Percentiles rank a stretch among this genome's conserved stretches.
These are phyloP conservation scores for Xylaria bambusicola DNA, from an alignment of 495 filamentous ascomycete genomes.

Conservation along the genomic window DNA sequence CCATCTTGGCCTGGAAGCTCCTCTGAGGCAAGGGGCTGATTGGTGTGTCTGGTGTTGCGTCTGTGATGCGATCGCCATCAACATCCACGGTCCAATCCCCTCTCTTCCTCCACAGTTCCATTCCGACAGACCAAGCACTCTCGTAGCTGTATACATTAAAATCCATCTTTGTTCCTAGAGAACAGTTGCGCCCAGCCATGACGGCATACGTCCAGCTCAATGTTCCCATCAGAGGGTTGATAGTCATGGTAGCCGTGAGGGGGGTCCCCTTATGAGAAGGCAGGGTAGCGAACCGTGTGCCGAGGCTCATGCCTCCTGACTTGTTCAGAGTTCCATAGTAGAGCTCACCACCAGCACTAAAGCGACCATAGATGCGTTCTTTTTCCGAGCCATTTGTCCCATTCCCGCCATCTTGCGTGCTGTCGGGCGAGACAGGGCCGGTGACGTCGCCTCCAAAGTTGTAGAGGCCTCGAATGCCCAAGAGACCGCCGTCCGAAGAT, in stretches of 20 bases:
- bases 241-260: conserved; percentile 85
- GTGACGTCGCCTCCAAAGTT: conserved; percentile 87
- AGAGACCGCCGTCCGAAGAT: conserved; percentile 85
- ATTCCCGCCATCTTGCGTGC: conserved; percentile 21
- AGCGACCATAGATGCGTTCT: conserved; percentile 61
- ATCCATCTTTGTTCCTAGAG: conserved; percentile 86
- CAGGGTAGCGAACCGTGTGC: conserved; percentile 85
- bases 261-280: conserved; percentile 84
- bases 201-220: conserved; percentile 88
- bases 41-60: conserved; percentile 12
- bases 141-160: conserved; percentile 99
- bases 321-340: conserved; percentile 95
- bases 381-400: conserved; percentile 32
- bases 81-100: conserved; percentile 44
- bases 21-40: conserved; percentile 36
- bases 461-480: conserved; percentile 86
- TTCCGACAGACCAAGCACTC: conserved; percentile 85
- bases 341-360: conserved; percentile 85
- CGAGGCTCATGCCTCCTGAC: conserved; percentile 74
- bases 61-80: conserved; percentile 34
- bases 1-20: conserved; percentile 57
- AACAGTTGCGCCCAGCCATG: conserved; percentile 74
- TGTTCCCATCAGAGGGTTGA: conserved; percentile 92
- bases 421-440: conserved; percentile 15
- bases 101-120: conserved; percentile 78